Evolutionary conservation across 139 green algal species (phyloP).

Genomic region (Closterium sp.): DNA sequence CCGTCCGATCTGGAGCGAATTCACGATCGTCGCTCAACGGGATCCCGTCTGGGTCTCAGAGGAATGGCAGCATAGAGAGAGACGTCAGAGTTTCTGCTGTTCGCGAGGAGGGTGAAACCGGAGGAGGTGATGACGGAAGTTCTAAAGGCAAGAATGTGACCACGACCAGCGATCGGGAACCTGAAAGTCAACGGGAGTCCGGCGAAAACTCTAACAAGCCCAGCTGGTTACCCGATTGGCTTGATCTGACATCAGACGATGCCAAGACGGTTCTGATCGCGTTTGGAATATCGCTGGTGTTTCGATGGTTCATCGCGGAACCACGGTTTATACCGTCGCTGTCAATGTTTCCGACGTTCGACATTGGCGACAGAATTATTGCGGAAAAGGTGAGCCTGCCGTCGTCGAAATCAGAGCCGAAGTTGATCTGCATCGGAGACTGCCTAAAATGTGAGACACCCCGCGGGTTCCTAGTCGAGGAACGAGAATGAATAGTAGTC

Average conservation of each 20-base stretch:
- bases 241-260: constrained; percentile 80
- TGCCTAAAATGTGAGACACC: neutral
- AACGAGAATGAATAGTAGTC: neutral
- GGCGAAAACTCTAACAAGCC: constrained; percentile 4
- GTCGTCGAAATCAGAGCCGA: neutral
- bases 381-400: constrained; percentile 75
- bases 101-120: neutral
- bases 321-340: constrained; percentile 96
- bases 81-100: neutral
- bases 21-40: neutral
- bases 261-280: constrained; percentile 79
- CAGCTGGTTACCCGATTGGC: constrained; percentile 46
- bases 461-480: neutral
- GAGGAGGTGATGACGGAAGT: neutral
- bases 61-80: neutral
- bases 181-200: neutral
- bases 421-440: neutral
- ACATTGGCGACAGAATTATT: constrained; percentile 93
- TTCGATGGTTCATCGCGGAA: constrained; percentile 89
- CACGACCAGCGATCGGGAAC: neutral
- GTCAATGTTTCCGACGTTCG: constrained; percentile 96
- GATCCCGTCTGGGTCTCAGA: neutral
- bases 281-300: constrained; percentile 82
- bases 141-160: neutral
- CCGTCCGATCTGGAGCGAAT: neutral